Evolutionary conservation across 306 rosid genomes (phyloP).

Genomic region (Citrullus amarus): DNA sequence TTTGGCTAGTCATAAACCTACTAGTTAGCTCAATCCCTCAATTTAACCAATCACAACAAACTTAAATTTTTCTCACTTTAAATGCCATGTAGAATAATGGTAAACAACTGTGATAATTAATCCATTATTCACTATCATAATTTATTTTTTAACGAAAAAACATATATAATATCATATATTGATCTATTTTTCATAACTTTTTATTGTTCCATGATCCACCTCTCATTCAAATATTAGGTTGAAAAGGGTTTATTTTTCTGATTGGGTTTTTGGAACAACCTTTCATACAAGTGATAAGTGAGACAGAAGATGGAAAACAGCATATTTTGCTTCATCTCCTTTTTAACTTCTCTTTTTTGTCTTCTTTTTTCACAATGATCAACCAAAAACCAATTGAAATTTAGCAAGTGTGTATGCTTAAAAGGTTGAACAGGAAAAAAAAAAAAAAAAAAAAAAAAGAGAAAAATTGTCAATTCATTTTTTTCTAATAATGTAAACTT

Average conservation of each 20-base stretch:
- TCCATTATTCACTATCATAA: not conserved
- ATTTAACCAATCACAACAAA: not conserved
- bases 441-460: too few relatives aligned
- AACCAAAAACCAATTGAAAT: not conserved
- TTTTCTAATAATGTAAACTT: not conserved
- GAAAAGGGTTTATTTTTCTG: not conserved
- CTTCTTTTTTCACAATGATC: not conserved
- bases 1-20: too few relatives aligned
- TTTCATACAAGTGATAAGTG: not conserved
- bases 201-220: not conserved
- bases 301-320: slow-evolving; percentile 2
- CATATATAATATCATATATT: not conserved
- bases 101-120: not conserved
- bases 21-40: not conserved
- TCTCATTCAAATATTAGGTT: not conserved
- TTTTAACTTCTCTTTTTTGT: not conserved
- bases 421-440: not conserved
- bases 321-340: not conserved
- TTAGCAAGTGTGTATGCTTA: not conserved
- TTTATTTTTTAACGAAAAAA: not conserved
- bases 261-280: not conserved
- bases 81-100: not conserved
- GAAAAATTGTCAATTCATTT: not conserved
- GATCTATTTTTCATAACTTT: not conserved
- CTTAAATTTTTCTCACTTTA: not conserved